Evolutionary conservation across 2,329 filamentous ascomycete species (phyloP).

Genomic region (Pyrenochaeta sp.): DNA sequence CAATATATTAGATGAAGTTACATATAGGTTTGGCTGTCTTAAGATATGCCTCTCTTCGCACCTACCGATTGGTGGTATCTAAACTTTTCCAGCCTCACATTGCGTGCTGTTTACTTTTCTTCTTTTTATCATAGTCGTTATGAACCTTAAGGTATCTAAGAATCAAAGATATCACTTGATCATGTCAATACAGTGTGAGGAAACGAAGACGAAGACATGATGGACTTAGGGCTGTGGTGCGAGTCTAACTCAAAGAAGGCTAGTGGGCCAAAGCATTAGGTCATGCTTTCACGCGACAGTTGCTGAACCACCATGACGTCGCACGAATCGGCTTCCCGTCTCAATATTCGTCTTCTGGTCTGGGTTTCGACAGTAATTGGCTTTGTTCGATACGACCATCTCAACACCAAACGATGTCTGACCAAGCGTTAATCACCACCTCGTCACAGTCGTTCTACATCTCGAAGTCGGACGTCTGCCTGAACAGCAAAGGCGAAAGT

Average conservation of each 20-base stretch:
- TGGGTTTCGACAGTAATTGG: not conserved
- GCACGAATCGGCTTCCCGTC: not conserved
- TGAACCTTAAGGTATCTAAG: too few relatives aligned
- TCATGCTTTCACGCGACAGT: constrained; percentile 1
- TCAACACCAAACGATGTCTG: not conserved
- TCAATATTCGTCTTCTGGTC: not conserved
- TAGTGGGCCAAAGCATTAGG: not conserved
- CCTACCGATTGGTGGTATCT: too few relatives aligned
- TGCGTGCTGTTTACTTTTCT: too few relatives aligned
- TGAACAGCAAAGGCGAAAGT: constrained; percentile 7
- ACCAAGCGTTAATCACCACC: not conserved
- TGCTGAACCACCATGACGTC: not conserved
- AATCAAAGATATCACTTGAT: too few relatives aligned
- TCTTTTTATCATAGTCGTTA: too few relatives aligned
- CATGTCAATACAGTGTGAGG: too few relatives aligned
- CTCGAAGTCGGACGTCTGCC: not conserved
- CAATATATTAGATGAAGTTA: too few relatives aligned
- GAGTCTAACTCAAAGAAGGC: not conserved
- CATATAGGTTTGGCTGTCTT: too few relatives aligned
- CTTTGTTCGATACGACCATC: not conserved
- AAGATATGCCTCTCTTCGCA: too few relatives aligned
- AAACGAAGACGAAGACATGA: too few relatives aligned
- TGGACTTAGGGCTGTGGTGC: too few relatives aligned
- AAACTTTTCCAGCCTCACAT: too few relatives aligned
- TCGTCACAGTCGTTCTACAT: not conserved